phyloP scores from a whole-genome alignment of 495 filamentous ascomycete species.

The Lophium mytilinum region DNA sequence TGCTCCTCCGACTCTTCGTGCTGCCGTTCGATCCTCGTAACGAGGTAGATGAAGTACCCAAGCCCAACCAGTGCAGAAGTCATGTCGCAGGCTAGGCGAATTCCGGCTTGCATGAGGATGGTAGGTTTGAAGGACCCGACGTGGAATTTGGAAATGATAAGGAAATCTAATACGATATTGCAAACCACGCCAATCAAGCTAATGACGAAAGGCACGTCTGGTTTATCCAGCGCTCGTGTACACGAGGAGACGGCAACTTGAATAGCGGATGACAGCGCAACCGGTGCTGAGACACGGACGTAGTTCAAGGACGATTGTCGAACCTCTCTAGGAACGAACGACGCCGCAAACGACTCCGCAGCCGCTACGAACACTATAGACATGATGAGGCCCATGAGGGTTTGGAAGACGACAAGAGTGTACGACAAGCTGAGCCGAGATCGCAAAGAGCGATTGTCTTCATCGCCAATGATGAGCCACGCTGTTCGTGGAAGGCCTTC shows the following conservation, averaged over 20 bases:
- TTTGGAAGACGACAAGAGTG: slow-evolving; percentile 56
- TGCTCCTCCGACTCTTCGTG: background rate
- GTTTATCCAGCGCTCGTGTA: slow-evolving; percentile 61
- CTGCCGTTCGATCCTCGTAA: slow-evolving; percentile 20
- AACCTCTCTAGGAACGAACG: slow-evolving; percentile 57
- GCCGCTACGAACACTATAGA: slow-evolving; percentile 52
- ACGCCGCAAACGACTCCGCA: slow-evolving; percentile 46
- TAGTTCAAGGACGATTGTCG: slow-evolving; percentile 51
- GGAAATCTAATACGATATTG: slow-evolving; percentile 63
- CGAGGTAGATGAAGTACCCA: slow-evolving; percentile 46
- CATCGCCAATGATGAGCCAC: slow-evolving; percentile 64
- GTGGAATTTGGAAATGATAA: slow-evolving; percentile 63
- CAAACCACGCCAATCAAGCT: slow-evolving; percentile 52
- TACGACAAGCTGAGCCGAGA: slow-evolving; percentile 53
- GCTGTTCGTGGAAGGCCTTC: slow-evolving; percentile 64
- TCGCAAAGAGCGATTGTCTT: slow-evolving; percentile 42
- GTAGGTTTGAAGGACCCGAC: slow-evolving; percentile 47
- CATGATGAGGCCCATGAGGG: slow-evolving; percentile 49
- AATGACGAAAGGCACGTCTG: slow-evolving; percentile 65
- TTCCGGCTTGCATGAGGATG: slow-evolving; percentile 55
- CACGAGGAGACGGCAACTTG: slow-evolving; percentile 53
- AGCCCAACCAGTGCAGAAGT: slow-evolving; percentile 50
- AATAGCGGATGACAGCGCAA: slow-evolving; percentile 52
- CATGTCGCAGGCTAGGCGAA: slow-evolving; percentile 55
- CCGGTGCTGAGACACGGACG: slow-evolving; percentile 57